Evolutionary conservation across 1,139 yeast genomes (phyloP), one percentile per base, ranked within the genome.

Genomic region (Scheffersomyces quercinus): DNA sequence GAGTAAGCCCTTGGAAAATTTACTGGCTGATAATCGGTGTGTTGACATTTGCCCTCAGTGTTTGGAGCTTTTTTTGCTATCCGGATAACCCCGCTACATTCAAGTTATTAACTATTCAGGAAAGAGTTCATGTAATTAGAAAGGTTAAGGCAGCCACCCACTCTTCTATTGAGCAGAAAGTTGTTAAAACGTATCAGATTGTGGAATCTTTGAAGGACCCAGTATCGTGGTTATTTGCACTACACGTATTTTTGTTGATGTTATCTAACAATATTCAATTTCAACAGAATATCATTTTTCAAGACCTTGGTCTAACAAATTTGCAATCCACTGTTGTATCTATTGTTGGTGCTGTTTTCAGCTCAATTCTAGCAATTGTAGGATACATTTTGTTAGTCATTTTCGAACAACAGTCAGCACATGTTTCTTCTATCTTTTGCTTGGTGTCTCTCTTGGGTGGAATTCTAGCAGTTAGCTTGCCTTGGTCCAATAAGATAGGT

Each of bases 261-360:
- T 57, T 77, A 45, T 75, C 80, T 4, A 77, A 77, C 50, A 75
- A 75, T 51, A 62, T 75, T 41, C 65, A 76, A 4, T 77, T 74
- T 49, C 79, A 74, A 51, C 75, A 75, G 48, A 73, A 69, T 40
- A 53, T 75, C 37, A 58, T 77, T 38, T 77, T 68, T 45, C 64
- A 62, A 24, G 65, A 64, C 36, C 63, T 74, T 56, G 79, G 79
- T 39, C 60, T 76, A 31, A 55, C 67, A 16, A 70, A 66, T 49
- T 61, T 79, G 42, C 70, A 68, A 40, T 71, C 83, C 1, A 76
- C 81, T 1, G 58, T 79, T 31, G 80, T 79, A 4, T 70, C 82
- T 4, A 81, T 77, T 39, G 82, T 81, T 1, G 67, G 75, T 35
- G 75, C 78, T 38, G 76, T 79, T 0, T 76, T 67, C 46, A 67